Evolutionary conservation across 192 early-diverging fungal species (phyloP).

Genomic region (Paraglomus brasilianum): DNA sequence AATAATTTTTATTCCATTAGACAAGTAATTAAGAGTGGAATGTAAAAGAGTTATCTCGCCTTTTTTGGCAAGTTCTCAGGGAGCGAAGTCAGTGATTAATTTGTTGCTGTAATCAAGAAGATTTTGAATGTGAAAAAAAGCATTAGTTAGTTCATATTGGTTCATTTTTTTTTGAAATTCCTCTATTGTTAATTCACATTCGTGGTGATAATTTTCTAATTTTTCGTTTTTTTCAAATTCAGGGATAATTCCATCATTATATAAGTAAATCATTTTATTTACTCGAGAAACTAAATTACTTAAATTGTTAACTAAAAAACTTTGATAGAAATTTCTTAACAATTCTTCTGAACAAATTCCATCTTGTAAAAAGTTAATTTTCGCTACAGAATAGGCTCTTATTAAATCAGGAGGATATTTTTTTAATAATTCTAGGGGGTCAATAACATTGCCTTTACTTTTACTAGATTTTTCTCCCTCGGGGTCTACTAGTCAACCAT

Average conservation of each 20-base stretch:
- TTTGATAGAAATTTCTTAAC: background rate
- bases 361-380: slow-evolving; percentile 18
- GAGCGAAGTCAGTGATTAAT: slow-evolving; percentile 6
- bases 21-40: background rate
- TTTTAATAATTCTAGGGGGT: slow-evolving; percentile 7
- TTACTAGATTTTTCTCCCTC: background rate
- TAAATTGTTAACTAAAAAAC: slow-evolving; percentile 17
- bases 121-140: background rate
- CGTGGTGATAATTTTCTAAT: background rate
- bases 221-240: background rate
- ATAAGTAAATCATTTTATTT: background rate
- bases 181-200: background rate
- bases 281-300: slow-evolving; percentile 9
- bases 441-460: background rate
- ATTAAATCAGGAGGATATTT: slow-evolving; percentile 21
- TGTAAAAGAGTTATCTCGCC: background rate
- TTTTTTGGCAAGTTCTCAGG: slow-evolving; percentile 1
- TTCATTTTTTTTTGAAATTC: slow-evolving; percentile 3
- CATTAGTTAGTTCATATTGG: background rate
- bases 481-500: background rate
- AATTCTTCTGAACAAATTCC: background rate
- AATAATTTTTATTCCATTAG: slow-evolving; percentile 7
- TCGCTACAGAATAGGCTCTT: background rate
- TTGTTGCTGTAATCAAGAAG: background rate
- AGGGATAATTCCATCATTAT: background rate